phyloP scores from a whole-genome alignment of 2,329 filamentous ascomycete genomes.

The Hirsutella minnesotensis region DNA sequence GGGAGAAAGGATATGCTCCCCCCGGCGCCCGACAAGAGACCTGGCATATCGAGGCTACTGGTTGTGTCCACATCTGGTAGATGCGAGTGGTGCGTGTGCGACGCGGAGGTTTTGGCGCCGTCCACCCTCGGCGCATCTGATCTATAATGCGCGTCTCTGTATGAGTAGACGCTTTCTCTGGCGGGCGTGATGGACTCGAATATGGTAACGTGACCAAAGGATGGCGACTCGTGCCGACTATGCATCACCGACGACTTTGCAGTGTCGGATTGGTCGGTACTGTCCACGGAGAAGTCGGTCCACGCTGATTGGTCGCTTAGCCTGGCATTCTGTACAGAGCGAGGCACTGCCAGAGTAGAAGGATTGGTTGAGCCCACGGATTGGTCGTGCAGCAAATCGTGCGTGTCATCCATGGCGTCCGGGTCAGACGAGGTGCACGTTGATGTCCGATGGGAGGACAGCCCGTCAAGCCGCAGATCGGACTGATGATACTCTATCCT shows the following conservation, averaged over 20 bases:
- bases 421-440: constrained; percentile 28
- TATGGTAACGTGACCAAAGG: constrained; percentile 20
- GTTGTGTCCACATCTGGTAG: constrained; percentile 40
- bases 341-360: constrained; percentile 35
- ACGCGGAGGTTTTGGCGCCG: constrained; percentile 15
- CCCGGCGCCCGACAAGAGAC: constrained; percentile 23
- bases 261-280: constrained; percentile 27
- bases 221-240: constrained; percentile 13
- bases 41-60: constrained; percentile 36
- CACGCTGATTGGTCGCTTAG: constrained; percentile 45
- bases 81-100: constrained; percentile 21
- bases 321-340: constrained; percentile 30
- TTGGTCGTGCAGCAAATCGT: constrained; percentile 13
- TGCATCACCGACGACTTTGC: constrained; percentile 17
- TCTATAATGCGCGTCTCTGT: not conserved
- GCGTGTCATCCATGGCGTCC: constrained; percentile 15
- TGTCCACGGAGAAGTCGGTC: constrained; percentile 49
- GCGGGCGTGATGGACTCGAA: constrained; percentile 12
- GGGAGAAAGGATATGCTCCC: constrained; percentile 19
- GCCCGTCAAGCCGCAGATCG: constrained; percentile 16
- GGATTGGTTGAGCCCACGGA: constrained; percentile 24
- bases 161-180: constrained; percentile 1
- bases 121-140: constrained; percentile 11
- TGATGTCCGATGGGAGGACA: constrained; percentile 23
- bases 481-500: constrained; percentile 15